A percentile compares a stretch with the other conserved stretches of the same genome.
Evolutionary conservation across 2,329 filamentous ascomycete species (phyloP).

Genomic region (Helotiales sp.): DNA sequence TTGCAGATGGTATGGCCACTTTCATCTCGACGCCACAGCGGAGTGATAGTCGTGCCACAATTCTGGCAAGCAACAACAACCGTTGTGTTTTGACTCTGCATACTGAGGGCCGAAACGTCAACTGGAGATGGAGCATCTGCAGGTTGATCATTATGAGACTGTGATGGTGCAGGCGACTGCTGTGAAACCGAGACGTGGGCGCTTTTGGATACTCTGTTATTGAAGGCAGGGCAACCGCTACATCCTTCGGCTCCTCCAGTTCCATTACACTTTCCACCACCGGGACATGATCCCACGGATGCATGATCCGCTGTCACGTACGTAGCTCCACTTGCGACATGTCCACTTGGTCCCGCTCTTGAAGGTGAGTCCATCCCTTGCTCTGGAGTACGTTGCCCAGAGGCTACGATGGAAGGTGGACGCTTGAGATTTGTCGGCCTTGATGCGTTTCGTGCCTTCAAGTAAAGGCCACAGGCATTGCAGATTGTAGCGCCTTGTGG

Average conservation of each 20-base stretch:
- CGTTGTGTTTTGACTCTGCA: conserved; percentile 52
- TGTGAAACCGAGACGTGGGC: conserved; percentile 67
- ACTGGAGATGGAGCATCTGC: conserved; percentile 49
- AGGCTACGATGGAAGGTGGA: conserved; percentile 57
- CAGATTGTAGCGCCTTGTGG: conserved; percentile 94
- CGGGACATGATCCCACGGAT: conserved; percentile 86
- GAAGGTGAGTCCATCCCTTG: conserved; percentile 37
- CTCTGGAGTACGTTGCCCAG: conserved; percentile 37
- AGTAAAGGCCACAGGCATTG: conserved; percentile 94
- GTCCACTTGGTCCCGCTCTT: conserved; percentile 43
- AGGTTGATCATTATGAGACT: conserved; percentile 37
- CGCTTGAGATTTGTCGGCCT: conserved; percentile 91
- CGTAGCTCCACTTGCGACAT: conserved; percentile 58
- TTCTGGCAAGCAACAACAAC: conserved; percentile 94
- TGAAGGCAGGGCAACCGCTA: conserved; percentile 94
- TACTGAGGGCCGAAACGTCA: conserved; percentile 55
- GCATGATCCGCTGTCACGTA: conserved; percentile 80
- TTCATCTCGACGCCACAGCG: conserved; percentile 93
- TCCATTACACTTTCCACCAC: conserved; percentile 92
- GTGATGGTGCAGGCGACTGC: conserved; percentile 32
- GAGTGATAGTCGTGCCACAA: conserved; percentile 94
- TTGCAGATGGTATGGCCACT: conserved; percentile 97
- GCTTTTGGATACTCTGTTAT: conserved; percentile 92
- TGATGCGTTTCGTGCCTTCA: conserved; percentile 90
- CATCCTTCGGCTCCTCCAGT: conserved; percentile 95